These are phyloP conservation scores for Pythium rhizo-oryzae DNA, from an alignment of 352 stramenopile species.

Conservation along the genomic window DNA sequence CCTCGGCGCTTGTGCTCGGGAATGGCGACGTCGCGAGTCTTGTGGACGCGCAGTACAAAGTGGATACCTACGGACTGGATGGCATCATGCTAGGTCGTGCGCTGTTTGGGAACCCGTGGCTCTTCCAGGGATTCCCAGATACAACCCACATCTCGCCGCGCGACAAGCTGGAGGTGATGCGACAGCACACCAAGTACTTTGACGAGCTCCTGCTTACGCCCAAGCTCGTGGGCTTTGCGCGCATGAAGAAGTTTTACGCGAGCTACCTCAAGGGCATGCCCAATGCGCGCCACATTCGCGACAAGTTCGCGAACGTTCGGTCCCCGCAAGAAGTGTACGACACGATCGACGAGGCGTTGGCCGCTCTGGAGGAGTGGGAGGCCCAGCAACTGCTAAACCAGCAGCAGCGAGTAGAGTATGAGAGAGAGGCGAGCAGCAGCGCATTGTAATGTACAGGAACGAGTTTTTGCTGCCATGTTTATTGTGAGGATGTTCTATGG, in stretches of 20 bases:
- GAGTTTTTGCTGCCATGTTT: neutral
- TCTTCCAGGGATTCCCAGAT: conserved; percentile 69
- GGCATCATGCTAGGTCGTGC: conserved; percentile 80
- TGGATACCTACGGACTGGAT: conserved; percentile 69
- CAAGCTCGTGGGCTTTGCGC: conserved; percentile 55
- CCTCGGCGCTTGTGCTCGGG: conserved; percentile 66
- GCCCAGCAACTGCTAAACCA: conserved; percentile 13
- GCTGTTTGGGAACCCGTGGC: conserved; percentile 81
- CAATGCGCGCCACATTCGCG: conserved; percentile 66
- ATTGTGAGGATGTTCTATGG: neutral
- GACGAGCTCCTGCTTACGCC: conserved; percentile 54
- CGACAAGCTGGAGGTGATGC: conserved; percentile 62
- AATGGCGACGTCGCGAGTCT: conserved; percentile 79
- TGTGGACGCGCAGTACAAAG: conserved; percentile 64
- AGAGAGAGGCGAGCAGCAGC: neutral
- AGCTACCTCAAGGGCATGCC: conserved; percentile 77
- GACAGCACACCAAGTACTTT: conserved; percentile 71
- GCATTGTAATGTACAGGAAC: conserved; percentile 1
- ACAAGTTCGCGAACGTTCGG: conserved; percentile 51
- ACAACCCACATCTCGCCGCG: conserved; percentile 53
- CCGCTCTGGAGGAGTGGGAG: conserved; percentile 36
- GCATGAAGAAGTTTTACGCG: conserved; percentile 83
- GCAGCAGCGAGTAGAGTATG: conserved; percentile 9
- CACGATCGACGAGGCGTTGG: conserved; percentile 56
- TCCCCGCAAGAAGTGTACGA: conserved; percentile 56